Evolutionary conservation across 768 basidiomycete genomes (phyloP).

Genomic region (Lactifluus echinatus): DNA sequence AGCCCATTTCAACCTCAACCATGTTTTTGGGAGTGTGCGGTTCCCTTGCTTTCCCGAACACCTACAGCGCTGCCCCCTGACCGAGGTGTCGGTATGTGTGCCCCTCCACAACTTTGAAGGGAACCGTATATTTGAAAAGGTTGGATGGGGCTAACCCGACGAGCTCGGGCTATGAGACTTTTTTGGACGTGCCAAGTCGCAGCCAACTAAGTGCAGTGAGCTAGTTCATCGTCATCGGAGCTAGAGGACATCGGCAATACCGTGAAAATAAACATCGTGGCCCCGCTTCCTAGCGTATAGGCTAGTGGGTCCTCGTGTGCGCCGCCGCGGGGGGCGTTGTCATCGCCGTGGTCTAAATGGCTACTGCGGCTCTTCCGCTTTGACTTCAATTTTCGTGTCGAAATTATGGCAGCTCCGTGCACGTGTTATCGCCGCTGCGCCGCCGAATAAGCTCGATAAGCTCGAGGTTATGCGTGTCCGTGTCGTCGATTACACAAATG

Average conservation of each 20-base stretch:
- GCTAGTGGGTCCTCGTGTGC: constrained; percentile 87
- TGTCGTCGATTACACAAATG: constrained; percentile 74
- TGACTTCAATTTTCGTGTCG: too few species aligned
- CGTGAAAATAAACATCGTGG: too few species aligned
- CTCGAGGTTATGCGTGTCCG: too few species aligned
- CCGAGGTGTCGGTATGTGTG: constrained; percentile 65
- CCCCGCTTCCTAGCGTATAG: too few species aligned
- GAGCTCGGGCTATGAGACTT: constrained; percentile 82
- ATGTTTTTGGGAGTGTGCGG: constrained; percentile 82
- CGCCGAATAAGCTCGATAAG: constrained; percentile 69
- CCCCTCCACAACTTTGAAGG: too few species aligned
- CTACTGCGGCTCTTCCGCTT: constrained; percentile 84
- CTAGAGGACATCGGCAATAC: too few species aligned
- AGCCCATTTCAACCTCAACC: constrained; percentile 68
- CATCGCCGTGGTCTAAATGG: constrained; percentile 84
- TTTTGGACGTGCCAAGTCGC: constrained; percentile 75
- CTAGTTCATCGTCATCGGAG: too few species aligned
- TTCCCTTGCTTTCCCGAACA: constrained; percentile 64
- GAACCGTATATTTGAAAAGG: constrained; percentile 34
- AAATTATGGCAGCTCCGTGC: constrained; percentile 58
- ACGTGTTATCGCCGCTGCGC: constrained; percentile 88
- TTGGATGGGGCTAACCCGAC: constrained; percentile 85
- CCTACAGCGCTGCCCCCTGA: constrained; percentile 72
- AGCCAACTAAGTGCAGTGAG: constrained; percentile 55
- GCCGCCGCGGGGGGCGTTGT: constrained; percentile 96